Base-by-base conservation (phyloP, 768 basidiomycete species). In the Tulasnella sp. region DNA sequence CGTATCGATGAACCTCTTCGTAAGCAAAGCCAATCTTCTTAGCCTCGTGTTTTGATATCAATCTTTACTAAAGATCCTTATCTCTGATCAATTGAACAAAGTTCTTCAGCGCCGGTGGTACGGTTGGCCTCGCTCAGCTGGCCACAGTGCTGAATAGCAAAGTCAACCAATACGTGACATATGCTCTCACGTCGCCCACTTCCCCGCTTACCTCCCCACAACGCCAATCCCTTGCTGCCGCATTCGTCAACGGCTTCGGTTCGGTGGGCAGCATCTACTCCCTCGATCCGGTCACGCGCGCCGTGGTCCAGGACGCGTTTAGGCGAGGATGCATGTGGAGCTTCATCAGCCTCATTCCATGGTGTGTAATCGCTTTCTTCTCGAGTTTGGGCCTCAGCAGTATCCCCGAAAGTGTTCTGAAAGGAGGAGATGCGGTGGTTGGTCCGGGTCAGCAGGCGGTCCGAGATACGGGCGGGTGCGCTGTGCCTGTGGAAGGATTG, bases 121-220 rank as follows among this genome's bases (percentile, higher is more conserved):
- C 77, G 0, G 65, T 78, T 41, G 79, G 79, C 21, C 73, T 80
- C 41, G 78, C 79, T 0, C 79, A 80, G 62, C 78, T 78, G 51
- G 72, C 73, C 43, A 75, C 79, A 7, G 68, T 80, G 22, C 71
- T 79, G 53, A 72, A 73, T 61, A 67, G 70, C 31, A 76, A 72
- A 66, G 76, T 76, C 27, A 66, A 67, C 24, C 24, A 64, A 21
- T 70, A 70, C 53, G 66, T 80, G 59, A 30, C 62, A 12, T 44
- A 63, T 21, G 64, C 62, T 10, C 62, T 71, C 24, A 45, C 31
- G 3, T 67, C 69, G 2, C 42, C 56, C 17, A 46, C 31, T n/a
- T 22, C 21, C 12, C 4, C 27, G 25, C 38, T 48, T 12, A 58
- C 44, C n/a, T 43, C 45, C 44, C 12, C 24, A 49, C 56, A 58